These are phyloP conservation scores for Capronia coronata DNA, from an alignment of 2,329 filamentous ascomycete species.

Conservation along the genomic window DNA sequence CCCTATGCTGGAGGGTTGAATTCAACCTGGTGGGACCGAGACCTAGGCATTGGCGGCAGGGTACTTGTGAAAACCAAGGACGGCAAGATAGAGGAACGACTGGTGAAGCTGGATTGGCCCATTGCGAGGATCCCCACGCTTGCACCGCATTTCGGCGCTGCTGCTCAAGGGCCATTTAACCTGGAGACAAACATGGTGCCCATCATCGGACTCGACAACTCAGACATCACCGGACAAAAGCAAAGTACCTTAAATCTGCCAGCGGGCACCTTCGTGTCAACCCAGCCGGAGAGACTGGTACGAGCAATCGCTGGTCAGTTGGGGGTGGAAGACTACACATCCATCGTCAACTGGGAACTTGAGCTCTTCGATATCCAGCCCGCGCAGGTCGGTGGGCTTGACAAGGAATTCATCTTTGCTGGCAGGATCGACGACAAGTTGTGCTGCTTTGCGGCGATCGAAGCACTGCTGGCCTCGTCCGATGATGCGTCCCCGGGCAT, in stretches of 20 bases:
- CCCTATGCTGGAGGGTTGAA: constrained; percentile 86
- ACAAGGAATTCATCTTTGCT: constrained; percentile 90
- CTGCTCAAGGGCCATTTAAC: constrained; percentile 62
- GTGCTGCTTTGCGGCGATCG: constrained; percentile 85
- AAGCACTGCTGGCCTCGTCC: constrained; percentile 67
- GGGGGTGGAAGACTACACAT: constrained; percentile 62
- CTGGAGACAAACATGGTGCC: constrained; percentile 90
- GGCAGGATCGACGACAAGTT: constrained; percentile 97
- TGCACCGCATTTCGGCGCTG: constrained; percentile 85
- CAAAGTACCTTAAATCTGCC: constrained; percentile 30
- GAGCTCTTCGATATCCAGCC: constrained; percentile 90
- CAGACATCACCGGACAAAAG: constrained; percentile 43
- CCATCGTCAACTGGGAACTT: constrained; percentile 92
- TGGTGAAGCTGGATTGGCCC: constrained; percentile 91
- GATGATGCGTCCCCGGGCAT: constrained; percentile 49
- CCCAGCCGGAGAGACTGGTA: constrained; percentile 79
- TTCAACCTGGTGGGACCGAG: constrained; percentile 93
- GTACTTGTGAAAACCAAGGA: constrained; percentile 67
- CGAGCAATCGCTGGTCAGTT: constrained; percentile 73
- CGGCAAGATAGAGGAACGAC: constrained; percentile 69
- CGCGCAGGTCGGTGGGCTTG: constrained; percentile 73
- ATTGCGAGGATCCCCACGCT: constrained; percentile 88
- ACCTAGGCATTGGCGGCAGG: constrained; percentile 81
- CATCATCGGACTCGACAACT: constrained; percentile 80
- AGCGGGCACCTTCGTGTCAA: constrained; percentile 66